These are phyloP conservation scores for Solanum chilense DNA, from an alignment of 257 asterid genomes.

Conservation along the genomic window DNA sequence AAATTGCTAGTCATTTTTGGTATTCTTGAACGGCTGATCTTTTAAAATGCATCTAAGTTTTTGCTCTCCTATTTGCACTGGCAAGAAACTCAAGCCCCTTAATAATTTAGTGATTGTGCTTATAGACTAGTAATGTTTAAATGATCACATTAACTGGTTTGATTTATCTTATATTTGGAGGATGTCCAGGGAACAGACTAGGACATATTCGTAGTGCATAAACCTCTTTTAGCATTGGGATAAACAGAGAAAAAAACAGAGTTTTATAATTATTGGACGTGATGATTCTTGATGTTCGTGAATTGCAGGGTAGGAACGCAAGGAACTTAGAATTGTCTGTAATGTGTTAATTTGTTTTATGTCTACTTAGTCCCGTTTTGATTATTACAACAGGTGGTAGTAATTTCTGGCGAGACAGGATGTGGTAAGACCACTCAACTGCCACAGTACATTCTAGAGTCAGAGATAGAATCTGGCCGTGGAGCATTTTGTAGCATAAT, in stretches of 20 bases:
- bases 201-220: neutral
- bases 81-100: neutral
- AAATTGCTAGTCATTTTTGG: neutral
- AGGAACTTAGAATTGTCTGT: neutral
- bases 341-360: neutral
- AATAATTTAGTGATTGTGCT: neutral
- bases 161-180: neutral
- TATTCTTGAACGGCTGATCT: neutral
- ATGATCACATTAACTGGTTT: neutral
- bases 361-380: neutral
- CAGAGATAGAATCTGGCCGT: constrained; percentile 95
- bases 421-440: constrained; percentile 99
- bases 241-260: neutral
- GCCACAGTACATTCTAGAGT: constrained; percentile 91
- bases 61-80: neutral
- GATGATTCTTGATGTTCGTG: neutral
- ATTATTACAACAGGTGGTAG: constrained; percentile 59
- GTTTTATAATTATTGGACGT: neutral
- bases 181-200: neutral
- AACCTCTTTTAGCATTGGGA: neutral
- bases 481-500: constrained; percentile 97
- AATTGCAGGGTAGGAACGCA: neutral
- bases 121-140: neutral
- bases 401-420: constrained; percentile 98
- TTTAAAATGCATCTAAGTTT: neutral